Conservation (phyloP, 495 filamentous ascomycete species). For the Penicillium arizonense region DNA sequence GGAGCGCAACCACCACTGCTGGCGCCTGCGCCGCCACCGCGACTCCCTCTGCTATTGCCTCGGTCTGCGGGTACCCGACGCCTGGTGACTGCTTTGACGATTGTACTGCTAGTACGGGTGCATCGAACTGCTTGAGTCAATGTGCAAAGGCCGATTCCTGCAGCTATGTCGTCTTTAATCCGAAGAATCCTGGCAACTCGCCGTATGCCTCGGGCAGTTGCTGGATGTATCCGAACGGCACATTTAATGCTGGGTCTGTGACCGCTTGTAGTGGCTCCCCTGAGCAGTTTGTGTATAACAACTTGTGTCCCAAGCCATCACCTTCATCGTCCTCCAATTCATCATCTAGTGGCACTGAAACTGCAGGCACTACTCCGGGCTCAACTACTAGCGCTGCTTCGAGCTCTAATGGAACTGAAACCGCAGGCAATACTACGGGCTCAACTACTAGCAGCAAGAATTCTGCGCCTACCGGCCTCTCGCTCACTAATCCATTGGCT, state of each 20-base stretch:
- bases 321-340: conserved; percentile 16
- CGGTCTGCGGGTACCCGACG: conserved; percentile 27
- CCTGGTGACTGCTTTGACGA: conserved; percentile 15
- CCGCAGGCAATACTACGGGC: not conserved
- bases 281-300: conserved; percentile 22
- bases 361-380: conserved; percentile 6
- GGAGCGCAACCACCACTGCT: conserved; percentile 24
- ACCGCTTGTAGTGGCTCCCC: conserved; percentile 18
- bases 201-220: conserved; percentile 20
- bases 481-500: conserved; percentile 15
- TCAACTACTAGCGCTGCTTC: conserved; percentile 9
- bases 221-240: conserved; percentile 27
- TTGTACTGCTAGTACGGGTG: conserved; percentile 22
- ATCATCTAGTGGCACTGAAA: conserved; percentile 14
- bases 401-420: not conserved
- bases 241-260: conserved; percentile 15
- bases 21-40: conserved; percentile 25
- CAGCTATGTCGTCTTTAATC: conserved; percentile 26
- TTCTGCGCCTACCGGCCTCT: conserved; percentile 16
- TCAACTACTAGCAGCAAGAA: conserved; percentile 18
- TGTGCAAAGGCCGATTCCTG: conserved; percentile 26
- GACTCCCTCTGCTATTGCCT: conserved; percentile 28
- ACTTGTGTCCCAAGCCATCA: conserved; percentile 21
- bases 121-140: conserved; percentile 21
- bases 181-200: conserved; percentile 14